Evolutionary conservation across 805 yeast species (phyloP), one percentile per base, ranked within the genome.

Genomic region (Saturnispora sanitii): DNA sequence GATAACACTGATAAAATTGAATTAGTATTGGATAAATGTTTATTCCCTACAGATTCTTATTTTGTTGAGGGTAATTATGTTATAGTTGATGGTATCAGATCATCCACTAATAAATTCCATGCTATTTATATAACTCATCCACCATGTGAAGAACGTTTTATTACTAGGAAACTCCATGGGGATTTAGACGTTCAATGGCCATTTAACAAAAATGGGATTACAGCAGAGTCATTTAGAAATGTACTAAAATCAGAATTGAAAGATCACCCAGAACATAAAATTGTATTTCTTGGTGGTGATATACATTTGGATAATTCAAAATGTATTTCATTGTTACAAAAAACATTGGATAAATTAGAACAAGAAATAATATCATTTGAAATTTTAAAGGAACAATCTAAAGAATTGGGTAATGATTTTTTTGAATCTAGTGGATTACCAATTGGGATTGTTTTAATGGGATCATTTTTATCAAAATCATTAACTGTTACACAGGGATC

Each of bases 41-140:
- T 68, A 15, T 79, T 82, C 33, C 71, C 82, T 1, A 66, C 66
- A 3, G 85, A 79, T 0, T 69, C 80, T 7, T 88, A 75, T 52
- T 79, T 74, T 52, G 74, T 79, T 3, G 68, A 75, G 0, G 97
- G 98, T 2, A 77, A 81, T 65, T 77, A 81, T 50, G 75, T 85
- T 0, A 61, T 90, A 2, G 80, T 82, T 39, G 94, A 86, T 53
- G 99, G 99, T 15, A 75, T 84, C 15, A 85, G 86, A 55, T 75
- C 79, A 13, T 77, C 79, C 3, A 72, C 76, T 15, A 76, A 79
- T 2, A 77, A 71, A 36, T 87, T 92, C 54, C 77, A 80, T 48
- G 94, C 82, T 1, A 70, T 82, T 22, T 71, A 81, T 4, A 68
- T 92, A 38, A 81, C 82, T 3, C 95, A 86, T 45, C 97, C 98